These are phyloP conservation scores for Juglanconis sp. DNA, from an alignment of 2,329 filamentous ascomycete genomes.

Conservation along the genomic window DNA sequence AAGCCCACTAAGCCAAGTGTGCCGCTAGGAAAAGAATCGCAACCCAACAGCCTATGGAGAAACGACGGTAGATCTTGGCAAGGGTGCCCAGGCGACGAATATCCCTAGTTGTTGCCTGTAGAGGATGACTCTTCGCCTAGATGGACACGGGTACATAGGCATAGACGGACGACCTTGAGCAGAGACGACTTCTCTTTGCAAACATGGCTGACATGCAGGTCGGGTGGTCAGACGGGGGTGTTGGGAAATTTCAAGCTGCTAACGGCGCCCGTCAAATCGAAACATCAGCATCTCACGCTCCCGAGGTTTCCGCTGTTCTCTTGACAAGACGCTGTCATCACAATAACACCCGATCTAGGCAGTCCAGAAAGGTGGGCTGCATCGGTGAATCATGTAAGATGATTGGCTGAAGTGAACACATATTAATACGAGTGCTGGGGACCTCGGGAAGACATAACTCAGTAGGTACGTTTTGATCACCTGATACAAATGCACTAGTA, in stretches of 20 bases:
- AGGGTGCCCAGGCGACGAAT: not conserved
- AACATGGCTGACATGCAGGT: no score
- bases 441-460: not conserved
- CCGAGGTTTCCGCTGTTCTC: no score
- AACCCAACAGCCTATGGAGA: not conserved
- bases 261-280: no score
- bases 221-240: no score
- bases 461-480: not conserved
- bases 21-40: not conserved
- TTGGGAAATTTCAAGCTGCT: no score
- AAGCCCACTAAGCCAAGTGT: not conserved
- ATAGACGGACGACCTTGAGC: no score
- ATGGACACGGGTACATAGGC: no score
- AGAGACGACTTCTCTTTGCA: no score
- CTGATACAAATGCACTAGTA: not conserved
- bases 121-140: no score
- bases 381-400: not conserved
- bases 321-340: not conserved
- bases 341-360: not conserved
- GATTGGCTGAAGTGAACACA: not conserved
- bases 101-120: not conserved
- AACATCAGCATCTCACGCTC: no score
- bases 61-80: not conserved
- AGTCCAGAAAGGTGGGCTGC: not conserved
- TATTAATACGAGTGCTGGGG: not conserved